phyloP scores from a whole-genome alignment of 768 basidiomycete genomes.

The Leccinellum albellum region DNA sequence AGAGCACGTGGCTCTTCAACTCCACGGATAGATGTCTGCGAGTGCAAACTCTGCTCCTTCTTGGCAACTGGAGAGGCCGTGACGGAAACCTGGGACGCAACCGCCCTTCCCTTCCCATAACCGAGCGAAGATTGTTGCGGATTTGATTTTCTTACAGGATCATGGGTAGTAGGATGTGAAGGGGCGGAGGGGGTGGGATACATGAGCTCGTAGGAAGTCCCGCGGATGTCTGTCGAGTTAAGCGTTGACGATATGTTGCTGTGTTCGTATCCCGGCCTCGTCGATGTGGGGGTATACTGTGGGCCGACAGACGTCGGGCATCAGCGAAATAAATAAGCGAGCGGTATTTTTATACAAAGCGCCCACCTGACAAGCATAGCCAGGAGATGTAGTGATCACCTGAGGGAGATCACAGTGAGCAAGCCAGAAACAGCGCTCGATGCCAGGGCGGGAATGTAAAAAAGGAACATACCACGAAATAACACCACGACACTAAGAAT shows the following conservation, averaged over 20 bases:
- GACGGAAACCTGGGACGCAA: constrained; percentile 10
- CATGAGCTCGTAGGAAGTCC: constrained; percentile 27
- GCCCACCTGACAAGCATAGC: constrained; percentile 63
- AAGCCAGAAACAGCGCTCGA: neutral
- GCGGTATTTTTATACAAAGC: neutral
- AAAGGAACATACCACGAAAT: constrained; percentile 53
- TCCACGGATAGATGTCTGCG: constrained; percentile 16
- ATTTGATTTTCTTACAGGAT: constrained; percentile 8
- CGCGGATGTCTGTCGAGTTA: constrained; percentile 23
- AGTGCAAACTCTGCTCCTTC: constrained; percentile 11
- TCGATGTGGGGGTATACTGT: constrained; percentile 24
- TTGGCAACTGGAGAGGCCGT: constrained; percentile 12
- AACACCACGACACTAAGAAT: constrained; percentile 77
- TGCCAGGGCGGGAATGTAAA: neutral
- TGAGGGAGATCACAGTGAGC: constrained; percentile 24
- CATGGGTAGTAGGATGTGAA: constrained; percentile 13
- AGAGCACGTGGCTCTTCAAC: constrained; percentile 20
- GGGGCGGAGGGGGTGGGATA: constrained; percentile 13
- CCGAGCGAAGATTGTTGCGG: constrained; percentile 21
- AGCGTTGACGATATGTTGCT: constrained; percentile 18
- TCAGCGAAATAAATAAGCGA: constrained; percentile 2
- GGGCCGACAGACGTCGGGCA: constrained; percentile 1
- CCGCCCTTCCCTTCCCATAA: constrained; percentile 17
- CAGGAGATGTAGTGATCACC: constrained; percentile 66
- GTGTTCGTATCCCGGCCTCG: constrained; percentile 21